Evolutionary conservation across 73 alveolate species (phyloP).

Genomic region (Paramecium bursaria): DNA sequence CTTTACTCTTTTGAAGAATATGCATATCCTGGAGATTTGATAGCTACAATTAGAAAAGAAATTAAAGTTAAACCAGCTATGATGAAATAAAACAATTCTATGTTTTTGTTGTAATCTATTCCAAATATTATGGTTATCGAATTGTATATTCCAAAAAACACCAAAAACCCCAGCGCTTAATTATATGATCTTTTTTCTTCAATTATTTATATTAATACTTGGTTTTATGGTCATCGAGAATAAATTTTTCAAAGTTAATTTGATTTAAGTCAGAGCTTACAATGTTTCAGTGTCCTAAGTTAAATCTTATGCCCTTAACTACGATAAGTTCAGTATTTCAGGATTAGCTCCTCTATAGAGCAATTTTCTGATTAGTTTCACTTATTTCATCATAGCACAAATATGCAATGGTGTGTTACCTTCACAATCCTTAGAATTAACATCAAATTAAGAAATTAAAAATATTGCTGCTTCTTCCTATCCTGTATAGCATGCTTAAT

Average conservation of each 20-base stretch:
- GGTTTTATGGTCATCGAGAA: slow-evolving; percentile 30
- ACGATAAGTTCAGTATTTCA: not conserved
- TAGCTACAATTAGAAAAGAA: not conserved
- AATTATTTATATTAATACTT: not conserved
- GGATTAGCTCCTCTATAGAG: slow-evolving; percentile 25
- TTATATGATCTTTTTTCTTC: slow-evolving; percentile 10
- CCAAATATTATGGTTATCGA: not conserved
- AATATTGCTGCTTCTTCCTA: slow-evolving; percentile 69
- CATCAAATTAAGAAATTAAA: not conserved
- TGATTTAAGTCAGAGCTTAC: slow-evolving; percentile 11
- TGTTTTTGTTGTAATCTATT: not conserved
- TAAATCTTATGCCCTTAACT: not conserved
- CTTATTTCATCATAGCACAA: not conserved
- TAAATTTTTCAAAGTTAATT: slow-evolving; percentile 35
- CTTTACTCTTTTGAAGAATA: not conserved
- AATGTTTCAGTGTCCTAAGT: not conserved
- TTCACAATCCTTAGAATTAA: not conserved
- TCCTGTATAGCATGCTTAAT: slow-evolving; percentile 86
- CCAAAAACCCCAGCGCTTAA: not conserved
- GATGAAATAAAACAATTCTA: not conserved
- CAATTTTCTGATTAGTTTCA: slow-evolving; percentile 38
- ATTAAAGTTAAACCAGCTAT: not conserved
- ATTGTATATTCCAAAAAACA: not conserved
- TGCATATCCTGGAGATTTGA: slow-evolving; percentile 24
- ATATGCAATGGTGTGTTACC: slow-evolving; percentile 27